These are phyloP conservation scores for Penicillium brevicompactum DNA, from an alignment of 2,329 filamentous ascomycete species.

Conservation along the genomic window DNA sequence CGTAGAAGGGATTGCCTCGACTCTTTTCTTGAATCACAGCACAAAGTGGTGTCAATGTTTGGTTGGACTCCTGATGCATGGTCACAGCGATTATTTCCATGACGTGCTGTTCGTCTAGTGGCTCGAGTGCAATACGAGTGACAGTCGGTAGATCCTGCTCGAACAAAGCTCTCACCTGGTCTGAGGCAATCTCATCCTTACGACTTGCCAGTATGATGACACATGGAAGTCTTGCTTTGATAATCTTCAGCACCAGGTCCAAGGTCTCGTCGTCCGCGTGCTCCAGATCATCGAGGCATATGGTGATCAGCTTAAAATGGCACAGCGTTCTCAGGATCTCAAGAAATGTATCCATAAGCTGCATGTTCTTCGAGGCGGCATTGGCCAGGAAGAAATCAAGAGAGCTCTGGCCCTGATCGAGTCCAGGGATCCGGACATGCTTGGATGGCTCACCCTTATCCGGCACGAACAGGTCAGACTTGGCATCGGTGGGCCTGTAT, in stretches of 20 bases:
- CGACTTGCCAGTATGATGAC: slow-evolving; percentile 77
- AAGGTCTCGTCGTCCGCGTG: slow-evolving; percentile 87
- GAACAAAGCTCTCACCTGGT: slow-evolving; percentile 41
- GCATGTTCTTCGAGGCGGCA: slow-evolving; percentile 56
- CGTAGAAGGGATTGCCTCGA: slow-evolving; percentile 85
- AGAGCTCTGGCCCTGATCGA: slow-evolving; percentile 40
- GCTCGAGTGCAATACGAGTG: slow-evolving; percentile 71
- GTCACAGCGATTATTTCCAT: slow-evolving; percentile 80
- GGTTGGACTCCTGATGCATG: slow-evolving; percentile 68
- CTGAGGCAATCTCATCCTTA: slow-evolving; percentile 64
- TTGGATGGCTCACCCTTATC: slow-evolving; percentile 34
- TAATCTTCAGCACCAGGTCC: slow-evolving; percentile 79
- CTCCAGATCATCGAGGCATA: slow-evolving; percentile 86
- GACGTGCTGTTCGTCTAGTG: slow-evolving; percentile 78
- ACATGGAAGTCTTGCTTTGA: slow-evolving; percentile 76
- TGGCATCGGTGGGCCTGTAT: slow-evolving; percentile 36
- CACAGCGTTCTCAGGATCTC: slow-evolving; percentile 83
- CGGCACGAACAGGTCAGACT: slow-evolving; percentile 35
- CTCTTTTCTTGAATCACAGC: slow-evolving; percentile 88
- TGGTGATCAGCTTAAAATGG: slow-evolving; percentile 81
- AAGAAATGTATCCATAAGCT: slow-evolving; percentile 83
- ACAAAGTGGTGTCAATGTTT: slow-evolving; percentile 75
- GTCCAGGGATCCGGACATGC: slow-evolving; percentile 33
- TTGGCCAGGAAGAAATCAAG: slow-evolving; percentile 43
- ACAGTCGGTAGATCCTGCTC: slow-evolving; percentile 56